Evolutionary conservation across 2,329 filamentous ascomycete genomes (phyloP).

Genomic region (Fusarium albosuccineum): DNA sequence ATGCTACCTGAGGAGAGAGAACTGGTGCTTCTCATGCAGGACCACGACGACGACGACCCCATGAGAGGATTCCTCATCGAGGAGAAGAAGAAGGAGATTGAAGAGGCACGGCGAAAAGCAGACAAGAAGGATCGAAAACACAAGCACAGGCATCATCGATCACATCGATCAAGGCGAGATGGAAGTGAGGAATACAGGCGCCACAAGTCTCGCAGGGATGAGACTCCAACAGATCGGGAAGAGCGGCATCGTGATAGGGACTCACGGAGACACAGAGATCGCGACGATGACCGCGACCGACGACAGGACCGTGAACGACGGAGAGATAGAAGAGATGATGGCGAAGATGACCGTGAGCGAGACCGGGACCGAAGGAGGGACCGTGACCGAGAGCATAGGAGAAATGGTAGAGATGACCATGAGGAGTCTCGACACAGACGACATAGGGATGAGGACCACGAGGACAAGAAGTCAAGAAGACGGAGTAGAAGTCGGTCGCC

Average conservation of each 20-base stretch:
- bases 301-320: constrained; percentile 42
- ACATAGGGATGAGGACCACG: constrained; percentile 46
- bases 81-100: constrained; percentile 91
- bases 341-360: constrained; percentile 38
- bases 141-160: constrained; percentile 62
- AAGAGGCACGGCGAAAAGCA: constrained; percentile 70
- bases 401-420: constrained; percentile 47
- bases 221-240: constrained; percentile 48
- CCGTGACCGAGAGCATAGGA: constrained; percentile 44
- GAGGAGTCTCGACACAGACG: constrained; percentile 46
- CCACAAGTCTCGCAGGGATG: constrained; percentile 55
- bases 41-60: constrained; percentile 95
- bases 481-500: constrained; percentile 61
- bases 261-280: constrained; percentile 46
- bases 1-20: constrained; percentile 86
- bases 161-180: constrained; percentile 57
- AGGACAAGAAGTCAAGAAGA: constrained; percentile 41
- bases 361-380: constrained; percentile 43
- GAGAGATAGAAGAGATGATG: constrained; percentile 40
- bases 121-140: constrained; percentile 63
- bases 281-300: constrained; percentile 47
- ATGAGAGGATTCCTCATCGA: constrained; percentile 94
- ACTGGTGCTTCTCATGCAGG: constrained; percentile 77
- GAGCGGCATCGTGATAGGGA: constrained; percentile 48
- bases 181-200: constrained; percentile 49